Conservation (phyloP, 768 basidiomycete genomes). For the Rhodocollybia butyracea region DNA sequence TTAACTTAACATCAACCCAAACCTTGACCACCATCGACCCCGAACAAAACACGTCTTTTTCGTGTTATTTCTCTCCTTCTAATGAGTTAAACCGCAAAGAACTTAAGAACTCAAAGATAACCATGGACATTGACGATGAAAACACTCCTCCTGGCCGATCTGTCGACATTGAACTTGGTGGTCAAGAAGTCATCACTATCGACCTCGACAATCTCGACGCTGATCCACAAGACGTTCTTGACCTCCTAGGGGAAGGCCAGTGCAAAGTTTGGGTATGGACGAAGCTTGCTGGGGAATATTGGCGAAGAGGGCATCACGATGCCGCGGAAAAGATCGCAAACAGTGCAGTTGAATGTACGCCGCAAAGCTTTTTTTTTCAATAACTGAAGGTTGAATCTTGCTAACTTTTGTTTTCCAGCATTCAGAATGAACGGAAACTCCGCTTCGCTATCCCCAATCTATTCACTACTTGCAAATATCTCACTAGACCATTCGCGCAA, state of each 20-base stretch:
- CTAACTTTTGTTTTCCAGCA: slow-evolving; percentile 32
- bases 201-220: slow-evolving; percentile 86
- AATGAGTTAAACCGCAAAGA: too few species aligned
- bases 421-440: slow-evolving; percentile 48
- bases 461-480: slow-evolving; percentile 82
- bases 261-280: slow-evolving; percentile 78
- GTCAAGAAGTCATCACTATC: slow-evolving; percentile 85
- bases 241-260: slow-evolving; percentile 67
- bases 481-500: slow-evolving; percentile 74
- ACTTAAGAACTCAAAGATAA: background rate
- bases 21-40: background rate
- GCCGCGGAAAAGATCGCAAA: slow-evolving; percentile 75
- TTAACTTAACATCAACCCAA: background rate
- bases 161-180: slow-evolving; percentile 75
- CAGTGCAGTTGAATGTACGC: slow-evolving; percentile 64
- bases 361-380: background rate
- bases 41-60: background rate
- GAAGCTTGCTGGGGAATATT: slow-evolving; percentile 83
- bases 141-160: slow-evolving; percentile 29
- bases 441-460: slow-evolving; percentile 64
- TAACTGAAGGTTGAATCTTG: slow-evolving; percentile 7
- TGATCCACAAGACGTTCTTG: slow-evolving; percentile 70
- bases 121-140: slow-evolving; percentile 6
- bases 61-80: background rate
- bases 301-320: slow-evolving; percentile 70